Conservation (phyloP, 179 eudicot species). For the Corrigiola litoralis region DNA sequence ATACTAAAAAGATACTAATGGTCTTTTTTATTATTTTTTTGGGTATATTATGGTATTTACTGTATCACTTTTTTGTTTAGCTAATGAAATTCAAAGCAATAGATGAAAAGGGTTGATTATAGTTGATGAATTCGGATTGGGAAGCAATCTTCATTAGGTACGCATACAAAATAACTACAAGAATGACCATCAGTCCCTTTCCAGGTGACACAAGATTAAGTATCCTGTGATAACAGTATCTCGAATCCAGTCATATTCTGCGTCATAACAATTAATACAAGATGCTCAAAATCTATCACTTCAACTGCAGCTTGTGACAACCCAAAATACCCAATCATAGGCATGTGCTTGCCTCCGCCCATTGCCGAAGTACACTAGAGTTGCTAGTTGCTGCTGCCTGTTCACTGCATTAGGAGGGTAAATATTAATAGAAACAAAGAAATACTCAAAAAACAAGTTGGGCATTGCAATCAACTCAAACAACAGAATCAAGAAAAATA, state of each 20-base stretch:
- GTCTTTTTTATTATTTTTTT: too few species aligned
- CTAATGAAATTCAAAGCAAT: too few species aligned
- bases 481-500: too few species aligned
- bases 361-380: neutral
- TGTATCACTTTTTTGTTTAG: too few species aligned
- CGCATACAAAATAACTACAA: neutral
- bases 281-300: neutral
- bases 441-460: too few species aligned
- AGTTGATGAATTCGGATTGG: neutral
- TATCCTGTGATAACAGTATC: neutral
- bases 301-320: neutral
- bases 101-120: too few species aligned
- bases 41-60: too few species aligned
- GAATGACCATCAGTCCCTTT: neutral
- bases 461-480: neutral
- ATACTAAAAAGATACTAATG: too few species aligned
- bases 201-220: neutral
- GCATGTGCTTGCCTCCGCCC: neutral
- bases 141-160: neutral
- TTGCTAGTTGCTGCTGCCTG: neutral
- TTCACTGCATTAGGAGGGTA: slow-evolving; percentile 7
- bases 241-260: neutral
- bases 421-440: too few species aligned
- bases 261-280: neutral
- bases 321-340: neutral